These are phyloP conservation scores for Nothophaeocryptopus gaeumannii DNA, from an alignment of 2,329 filamentous ascomycete species.

Conservation along the genomic window DNA sequence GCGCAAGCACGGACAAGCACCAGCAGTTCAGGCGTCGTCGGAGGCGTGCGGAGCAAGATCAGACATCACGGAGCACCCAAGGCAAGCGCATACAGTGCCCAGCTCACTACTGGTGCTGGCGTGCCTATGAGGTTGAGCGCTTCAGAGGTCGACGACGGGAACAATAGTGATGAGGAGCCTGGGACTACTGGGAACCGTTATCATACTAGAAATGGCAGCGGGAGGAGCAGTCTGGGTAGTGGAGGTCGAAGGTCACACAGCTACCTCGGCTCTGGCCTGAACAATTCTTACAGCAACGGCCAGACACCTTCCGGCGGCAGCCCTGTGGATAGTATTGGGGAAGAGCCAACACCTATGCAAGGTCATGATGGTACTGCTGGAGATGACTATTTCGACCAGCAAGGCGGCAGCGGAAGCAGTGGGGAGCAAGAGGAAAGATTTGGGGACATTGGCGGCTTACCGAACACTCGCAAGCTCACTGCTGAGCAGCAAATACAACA, in stretches of 20 bases:
- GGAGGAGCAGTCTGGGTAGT: slow-evolving; percentile 60
- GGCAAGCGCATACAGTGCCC: slow-evolving; percentile 74
- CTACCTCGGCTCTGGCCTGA: slow-evolving; percentile 14
- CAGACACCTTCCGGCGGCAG: slow-evolving; percentile 52
- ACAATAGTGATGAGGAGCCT: slow-evolving; percentile 69
- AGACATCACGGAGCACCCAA: slow-evolving; percentile 80
- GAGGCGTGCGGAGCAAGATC: slow-evolving; percentile 75
- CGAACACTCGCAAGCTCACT: slow-evolving; percentile 39
- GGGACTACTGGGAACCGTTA: slow-evolving; percentile 43
- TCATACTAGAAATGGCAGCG: slow-evolving; percentile 71
- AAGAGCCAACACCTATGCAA: slow-evolving; percentile 48
- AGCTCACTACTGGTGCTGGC: slow-evolving; percentile 71
- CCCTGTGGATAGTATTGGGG: slow-evolving; percentile 40
- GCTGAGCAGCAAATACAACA: slow-evolving; percentile 47
- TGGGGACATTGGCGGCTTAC: slow-evolving; percentile 54
- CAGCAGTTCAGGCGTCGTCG: slow-evolving; percentile 37
- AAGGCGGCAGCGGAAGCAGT: slow-evolving; percentile 42
- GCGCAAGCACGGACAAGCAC: slow-evolving; percentile 28
- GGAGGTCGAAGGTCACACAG: slow-evolving; percentile 44
- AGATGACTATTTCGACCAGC: slow-evolving; percentile 44
- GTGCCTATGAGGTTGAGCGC: slow-evolving; percentile 90
- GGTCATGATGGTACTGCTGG: slow-evolving; percentile 31
- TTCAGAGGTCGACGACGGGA: slow-evolving; percentile 85
- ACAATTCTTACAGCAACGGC: slow-evolving; percentile 46
- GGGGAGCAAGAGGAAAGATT: slow-evolving; percentile 54